These are phyloP conservation scores for Chlamydomonas asymmetrica DNA, from an alignment of 139 green algal species.

Conservation along the genomic window DNA sequence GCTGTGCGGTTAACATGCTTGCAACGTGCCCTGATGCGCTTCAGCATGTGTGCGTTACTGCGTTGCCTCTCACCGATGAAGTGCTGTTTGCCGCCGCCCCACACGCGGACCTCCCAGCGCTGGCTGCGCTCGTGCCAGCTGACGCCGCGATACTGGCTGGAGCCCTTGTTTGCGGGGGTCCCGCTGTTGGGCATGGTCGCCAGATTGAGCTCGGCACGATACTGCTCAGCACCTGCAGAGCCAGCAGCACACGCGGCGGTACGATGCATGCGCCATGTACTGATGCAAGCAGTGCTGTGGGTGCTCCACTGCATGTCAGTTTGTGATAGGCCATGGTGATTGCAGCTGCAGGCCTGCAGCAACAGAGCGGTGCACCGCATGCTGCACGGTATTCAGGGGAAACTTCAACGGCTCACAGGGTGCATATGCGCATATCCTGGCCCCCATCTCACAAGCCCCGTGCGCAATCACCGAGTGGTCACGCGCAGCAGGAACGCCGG, in stretches of 20 bases:
- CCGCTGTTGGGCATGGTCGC: slow-evolving; percentile 11
- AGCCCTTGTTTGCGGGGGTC: slow-evolving; percentile 38
- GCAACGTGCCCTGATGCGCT: background rate
- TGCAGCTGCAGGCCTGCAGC: too few species aligned
- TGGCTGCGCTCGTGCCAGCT: slow-evolving; percentile 49
- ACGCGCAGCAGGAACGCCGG: too few species aligned
- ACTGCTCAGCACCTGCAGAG: slow-evolving; percentile 17
- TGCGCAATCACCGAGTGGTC: too few species aligned
- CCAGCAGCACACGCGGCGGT: background rate
- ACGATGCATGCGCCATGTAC: background rate
- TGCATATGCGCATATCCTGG: too few species aligned
- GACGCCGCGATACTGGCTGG: slow-evolving; percentile 50
- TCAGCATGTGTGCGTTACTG: background rate
- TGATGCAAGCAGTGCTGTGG: background rate
- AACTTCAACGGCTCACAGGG: too few species aligned
- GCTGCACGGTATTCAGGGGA: too few species aligned
- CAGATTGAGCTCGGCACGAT: slow-evolving; percentile 16
- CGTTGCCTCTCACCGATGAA: slow-evolving; percentile 42
- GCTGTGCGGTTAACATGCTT: too few species aligned
- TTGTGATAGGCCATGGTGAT: too few species aligned
- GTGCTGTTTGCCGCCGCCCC: slow-evolving; percentile 58
- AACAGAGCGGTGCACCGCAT: too few species aligned
- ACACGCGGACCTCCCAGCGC: slow-evolving; percentile 58
- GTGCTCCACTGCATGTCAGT: too few species aligned
- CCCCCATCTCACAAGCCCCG: too few species aligned